Evolutionary conservation across 805 yeast genomes (phyloP), one percentile per base, ranked within the genome.

Genomic region (Saitoella complicata): DNA sequence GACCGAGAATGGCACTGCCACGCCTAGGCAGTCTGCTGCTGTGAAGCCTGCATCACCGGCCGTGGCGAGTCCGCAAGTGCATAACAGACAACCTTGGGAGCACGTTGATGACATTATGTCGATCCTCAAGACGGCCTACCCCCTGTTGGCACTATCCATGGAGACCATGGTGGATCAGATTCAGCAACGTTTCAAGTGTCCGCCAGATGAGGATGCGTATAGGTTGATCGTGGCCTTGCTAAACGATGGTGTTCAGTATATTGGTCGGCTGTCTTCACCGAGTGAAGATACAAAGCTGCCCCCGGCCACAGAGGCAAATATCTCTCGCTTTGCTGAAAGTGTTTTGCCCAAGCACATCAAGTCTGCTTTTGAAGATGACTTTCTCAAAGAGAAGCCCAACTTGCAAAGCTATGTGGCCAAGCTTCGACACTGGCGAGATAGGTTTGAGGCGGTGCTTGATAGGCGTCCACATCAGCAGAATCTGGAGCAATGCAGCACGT

Each of bases 161-260:
- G 99, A 91, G 61, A 85, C 97, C 0, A 65, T 93, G 45, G 96
- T 91, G 31, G 97, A 93, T 56, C 98, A 93, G 65, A 84, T 91
- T 45, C 80, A 79, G 55, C 95, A 86, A 58, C 70, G 96, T 45
- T 88, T 91, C 70, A 91, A 88, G 62, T 79, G 94, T 35, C 80
- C 82, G 39, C 83, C 91, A 1, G 98, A 91, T 60, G 98, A 88
- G 56, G 98, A 91, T 61, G 88, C 95, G 1, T 93, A 91, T 61
- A 70, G 99, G 52, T 69, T 91, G 45, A 87, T 94, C 42, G 85
- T 86, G 49, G 98, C 96, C 0, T 64, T 91, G 46, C 70, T 91
- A 49, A 85, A 85, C 56, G 99, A 91, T 63, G 97, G 95, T 39
- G 80, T 91, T 30, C 94, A 83, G 49, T 85, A 81, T 56, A 75